A percentile compares a stretch with the other conserved stretches of the same genome.
These are phyloP conservation scores for Rhodotorula sp. DNA, from an alignment of 1,284 basidiomycete species.

Conservation along the genomic window DNA sequence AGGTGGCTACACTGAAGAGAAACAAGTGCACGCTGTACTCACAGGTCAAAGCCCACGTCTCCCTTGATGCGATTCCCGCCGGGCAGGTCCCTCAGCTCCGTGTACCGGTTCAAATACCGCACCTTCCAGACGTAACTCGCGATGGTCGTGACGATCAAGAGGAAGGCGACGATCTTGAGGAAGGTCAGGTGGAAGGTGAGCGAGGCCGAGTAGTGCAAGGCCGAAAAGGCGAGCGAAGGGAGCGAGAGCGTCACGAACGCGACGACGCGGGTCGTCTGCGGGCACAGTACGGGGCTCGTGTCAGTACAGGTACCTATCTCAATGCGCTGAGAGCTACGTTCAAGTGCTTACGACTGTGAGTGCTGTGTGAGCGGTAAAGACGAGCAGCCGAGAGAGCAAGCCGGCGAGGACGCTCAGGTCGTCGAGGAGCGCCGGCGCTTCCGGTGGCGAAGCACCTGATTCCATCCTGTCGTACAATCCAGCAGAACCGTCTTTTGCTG, in stretches of 20 bases:
- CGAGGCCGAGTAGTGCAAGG: constrained; percentile 20
- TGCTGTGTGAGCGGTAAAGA: background rate
- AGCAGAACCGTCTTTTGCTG: background rate
- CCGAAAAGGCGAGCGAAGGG: constrained; percentile 7
- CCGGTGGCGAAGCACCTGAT: background rate
- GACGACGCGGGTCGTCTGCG: constrained; percentile 1
- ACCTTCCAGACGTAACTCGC: constrained; percentile 39
- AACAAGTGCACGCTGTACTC: constrained; percentile 27
- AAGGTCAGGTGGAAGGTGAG: constrained; percentile 38
- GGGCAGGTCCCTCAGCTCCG: constrained; percentile 80
- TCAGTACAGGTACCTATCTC: background rate
- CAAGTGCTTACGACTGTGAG: background rate
- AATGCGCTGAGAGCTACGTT: too few relatives aligned
- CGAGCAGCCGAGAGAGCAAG: background rate
- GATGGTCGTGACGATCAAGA: constrained; percentile 25
- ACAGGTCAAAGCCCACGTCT: constrained; percentile 21
- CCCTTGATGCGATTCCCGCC: constrained; percentile 31
- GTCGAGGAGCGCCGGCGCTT: constrained; percentile 1
- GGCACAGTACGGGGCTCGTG: rapidly evolving
- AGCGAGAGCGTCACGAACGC: constrained; percentile 15
- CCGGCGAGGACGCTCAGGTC: constrained; percentile 6
- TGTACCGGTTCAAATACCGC: constrained; percentile 51
- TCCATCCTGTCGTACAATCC: constrained; percentile 1
- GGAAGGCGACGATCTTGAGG: constrained; percentile 28
- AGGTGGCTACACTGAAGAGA: constrained; percentile 4